Conservation (phyloP, 495 filamentous ascomycete species). For the Peziza echinospora region DNA sequence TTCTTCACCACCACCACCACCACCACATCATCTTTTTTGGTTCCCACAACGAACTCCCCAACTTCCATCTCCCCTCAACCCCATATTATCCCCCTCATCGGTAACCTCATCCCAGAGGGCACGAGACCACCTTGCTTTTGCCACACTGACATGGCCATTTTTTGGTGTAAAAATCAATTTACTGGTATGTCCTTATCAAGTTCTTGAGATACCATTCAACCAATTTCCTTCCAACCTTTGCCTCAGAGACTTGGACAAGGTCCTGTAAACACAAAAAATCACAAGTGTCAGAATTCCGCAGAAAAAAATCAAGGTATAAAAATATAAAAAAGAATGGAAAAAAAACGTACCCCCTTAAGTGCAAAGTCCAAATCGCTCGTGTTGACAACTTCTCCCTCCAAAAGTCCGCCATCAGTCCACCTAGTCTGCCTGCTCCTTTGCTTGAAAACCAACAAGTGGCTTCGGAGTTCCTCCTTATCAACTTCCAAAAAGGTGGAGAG, state of each 20-base stretch:
- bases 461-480: conserved; percentile 72
- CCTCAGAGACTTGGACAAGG: conserved; percentile 93
- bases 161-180: too few relatives aligned
- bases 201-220: conserved; percentile 99
- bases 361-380: conserved; percentile 91
- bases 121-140: too few relatives aligned
- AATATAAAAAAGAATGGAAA: conserved; percentile 2
- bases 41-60: too few relatives aligned
- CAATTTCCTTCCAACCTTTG: conserved; percentile 86
- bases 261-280: conserved; percentile 33
- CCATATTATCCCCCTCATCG: too few relatives aligned
- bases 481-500: conserved; percentile 91
- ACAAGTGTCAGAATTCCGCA: conserved; percentile 10
- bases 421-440: conserved; percentile 89
- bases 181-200: conserved; percentile 62
- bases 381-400: conserved; percentile 81
- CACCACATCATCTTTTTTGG: too few relatives aligned
- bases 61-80: too few relatives aligned
- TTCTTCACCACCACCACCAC: too few relatives aligned
- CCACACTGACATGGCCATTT: too few relatives aligned
- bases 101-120: too few relatives aligned
- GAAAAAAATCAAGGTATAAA: conserved; percentile 8
- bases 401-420: conserved; percentile 71
- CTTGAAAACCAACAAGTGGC: conserved; percentile 89
- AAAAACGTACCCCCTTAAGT: conserved; percentile 55